These are phyloP conservation scores for Trichoderma sp. DNA, from an alignment of 2,329 filamentous ascomycete genomes.

Conservation along the genomic window DNA sequence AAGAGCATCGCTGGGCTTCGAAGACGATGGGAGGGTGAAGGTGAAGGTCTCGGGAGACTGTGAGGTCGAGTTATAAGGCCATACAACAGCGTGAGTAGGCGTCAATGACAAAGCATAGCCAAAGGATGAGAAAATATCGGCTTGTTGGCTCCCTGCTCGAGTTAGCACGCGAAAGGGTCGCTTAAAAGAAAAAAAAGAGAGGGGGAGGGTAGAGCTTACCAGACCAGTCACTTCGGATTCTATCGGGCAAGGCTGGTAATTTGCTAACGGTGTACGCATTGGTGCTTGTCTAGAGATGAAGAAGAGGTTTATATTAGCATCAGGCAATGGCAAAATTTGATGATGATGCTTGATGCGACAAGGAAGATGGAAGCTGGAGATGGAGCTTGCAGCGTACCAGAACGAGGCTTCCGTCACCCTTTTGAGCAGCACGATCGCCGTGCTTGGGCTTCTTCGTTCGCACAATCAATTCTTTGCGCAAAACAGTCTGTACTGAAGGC, in stretches of 20 bases:
- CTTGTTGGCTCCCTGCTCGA: conserved; percentile 63
- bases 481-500: conserved; percentile 36
- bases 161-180: conserved; percentile 30
- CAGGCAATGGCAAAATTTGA: not conserved
- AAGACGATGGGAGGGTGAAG: conserved; percentile 76
- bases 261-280: conserved; percentile 84
- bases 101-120: conserved; percentile 82
- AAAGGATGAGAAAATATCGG: conserved; percentile 65
- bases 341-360: conserved; percentile 9
- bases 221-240: conserved; percentile 67
- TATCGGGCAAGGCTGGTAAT: conserved; percentile 79
- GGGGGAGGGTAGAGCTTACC: conserved; percentile 54
- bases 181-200: not conserved
- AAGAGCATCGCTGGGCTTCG: conserved; percentile 69
- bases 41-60: conserved; percentile 76
- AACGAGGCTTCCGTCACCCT: conserved; percentile 69
- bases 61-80: conserved; percentile 78
- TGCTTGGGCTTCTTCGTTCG: conserved; percentile 65
- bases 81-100: conserved; percentile 80
- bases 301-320: conserved; percentile 31
- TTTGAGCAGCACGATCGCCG: conserved; percentile 62
- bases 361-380: conserved; percentile 7
- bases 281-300: conserved; percentile 69
- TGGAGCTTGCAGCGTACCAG: conserved; percentile 55
- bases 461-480: conserved; percentile 60